Evolutionary conservation across 2,329 filamentous ascomycete genomes (phyloP).

Genomic region (Monilinia polystroma): DNA sequence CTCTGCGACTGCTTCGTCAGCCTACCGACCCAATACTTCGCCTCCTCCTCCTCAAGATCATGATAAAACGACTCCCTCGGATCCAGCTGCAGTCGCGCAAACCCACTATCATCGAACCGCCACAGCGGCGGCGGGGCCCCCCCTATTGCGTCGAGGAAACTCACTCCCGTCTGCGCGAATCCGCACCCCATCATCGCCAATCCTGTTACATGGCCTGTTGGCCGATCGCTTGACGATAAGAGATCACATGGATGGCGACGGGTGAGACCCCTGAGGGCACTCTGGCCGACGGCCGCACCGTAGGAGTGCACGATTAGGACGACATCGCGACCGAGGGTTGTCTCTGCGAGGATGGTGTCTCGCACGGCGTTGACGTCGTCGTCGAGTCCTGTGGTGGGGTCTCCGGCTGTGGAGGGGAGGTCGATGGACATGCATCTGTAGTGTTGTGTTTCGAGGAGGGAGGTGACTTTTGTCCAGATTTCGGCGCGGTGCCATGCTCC

Average conservation of each 20-base stretch:
- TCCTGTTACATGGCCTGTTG: constrained; percentile 42
- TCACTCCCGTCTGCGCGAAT: constrained; percentile 40
- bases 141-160: constrained; percentile 43
- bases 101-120: constrained; percentile 43
- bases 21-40: constrained; percentile 43
- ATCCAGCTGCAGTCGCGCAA: constrained; percentile 40
- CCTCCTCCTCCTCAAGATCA: constrained; percentile 45
- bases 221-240: constrained; percentile 15
- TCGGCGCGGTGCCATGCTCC: constrained; percentile 49
- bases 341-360: constrained; percentile 40
- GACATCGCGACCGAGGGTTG: constrained; percentile 42
- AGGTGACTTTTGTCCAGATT: constrained; percentile 42
- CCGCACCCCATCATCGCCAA: constrained; percentile 44
- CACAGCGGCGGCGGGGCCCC: constrained; percentile 43
- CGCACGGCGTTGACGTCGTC: constrained; percentile 44
- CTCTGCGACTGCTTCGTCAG: constrained; percentile 44
- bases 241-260: constrained; percentile 25
- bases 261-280: constrained; percentile 45
- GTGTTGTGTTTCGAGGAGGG: constrained; percentile 38
- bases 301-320: constrained; percentile 48
- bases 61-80: constrained; percentile 47
- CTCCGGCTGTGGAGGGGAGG: constrained; percentile 41
- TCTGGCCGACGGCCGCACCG: constrained; percentile 43
- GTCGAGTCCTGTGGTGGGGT: constrained; percentile 40
- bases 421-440: constrained; percentile 40